These are phyloP conservation scores for Dothiorella sarmentorum DNA, from an alignment of 2,329 filamentous ascomycete species.

Conservation along the genomic window DNA sequence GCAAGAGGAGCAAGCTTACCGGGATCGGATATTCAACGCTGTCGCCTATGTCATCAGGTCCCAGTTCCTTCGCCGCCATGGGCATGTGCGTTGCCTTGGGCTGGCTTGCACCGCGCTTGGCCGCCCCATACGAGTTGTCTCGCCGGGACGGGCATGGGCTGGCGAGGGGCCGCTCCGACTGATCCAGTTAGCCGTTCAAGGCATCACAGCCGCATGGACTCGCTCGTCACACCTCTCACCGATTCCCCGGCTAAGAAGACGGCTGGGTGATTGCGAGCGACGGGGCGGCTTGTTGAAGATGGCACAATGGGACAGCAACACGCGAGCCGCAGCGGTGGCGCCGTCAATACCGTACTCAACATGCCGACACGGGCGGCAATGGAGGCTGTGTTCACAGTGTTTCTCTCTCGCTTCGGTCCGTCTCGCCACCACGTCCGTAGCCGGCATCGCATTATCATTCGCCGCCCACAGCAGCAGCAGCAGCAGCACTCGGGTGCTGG, in stretches of 20 bases:
- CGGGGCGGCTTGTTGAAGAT: background rate
- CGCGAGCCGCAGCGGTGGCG: background rate
- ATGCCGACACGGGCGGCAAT: background rate
- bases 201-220: background rate
- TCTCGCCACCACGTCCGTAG: slow-evolving; percentile 6
- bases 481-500: too few relatives aligned
- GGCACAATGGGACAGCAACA: background rate
- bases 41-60: background rate
- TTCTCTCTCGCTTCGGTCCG: background rate
- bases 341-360: too few relatives aligned
- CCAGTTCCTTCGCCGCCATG: too few relatives aligned
- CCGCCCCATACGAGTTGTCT: background rate
- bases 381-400: background rate
- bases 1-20: background rate
- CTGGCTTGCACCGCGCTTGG: background rate
- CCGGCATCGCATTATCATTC: background rate
- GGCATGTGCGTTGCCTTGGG: too few relatives aligned
- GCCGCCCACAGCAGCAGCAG: too few relatives aligned
- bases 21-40: slow-evolving; percentile 1
- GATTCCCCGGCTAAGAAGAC: background rate
- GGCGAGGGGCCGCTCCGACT: slow-evolving; percentile 1
- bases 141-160: slow-evolving; percentile 4
- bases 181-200: slow-evolving; percentile 9
- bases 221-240: background rate
- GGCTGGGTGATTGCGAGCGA: slow-evolving; percentile 9